Percentiles rank a stretch among this genome's conserved stretches.
Evolutionary conservation across 305 asterid genomes (phyloP).

Genomic region (Fraxinus sp.): DNA sequence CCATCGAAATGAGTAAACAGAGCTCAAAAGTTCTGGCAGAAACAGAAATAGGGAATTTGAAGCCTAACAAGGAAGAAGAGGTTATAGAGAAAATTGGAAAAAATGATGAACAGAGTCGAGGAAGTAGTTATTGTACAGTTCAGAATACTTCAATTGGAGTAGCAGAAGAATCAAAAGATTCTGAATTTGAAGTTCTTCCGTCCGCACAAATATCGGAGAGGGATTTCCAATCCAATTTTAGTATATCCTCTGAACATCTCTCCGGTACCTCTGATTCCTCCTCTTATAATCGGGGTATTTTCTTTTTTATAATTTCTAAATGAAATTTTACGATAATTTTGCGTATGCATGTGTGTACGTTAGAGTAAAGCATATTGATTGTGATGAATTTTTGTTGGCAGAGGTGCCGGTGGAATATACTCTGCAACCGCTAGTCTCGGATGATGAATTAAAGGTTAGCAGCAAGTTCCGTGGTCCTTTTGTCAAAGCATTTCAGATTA

Average conservation of each 20-base stretch:
- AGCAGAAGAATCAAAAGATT: conserved; percentile 26
- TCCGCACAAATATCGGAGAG: conserved; percentile 30
- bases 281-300: background rate
- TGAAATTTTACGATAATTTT: background rate
- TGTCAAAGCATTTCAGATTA: background rate
- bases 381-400: conserved; percentile 30
- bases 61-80: conserved; percentile 22
- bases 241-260: conserved; percentile 40
- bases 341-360: conserved; percentile 13
- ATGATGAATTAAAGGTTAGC: conserved; percentile 51
- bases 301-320: background rate
- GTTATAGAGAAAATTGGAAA: conserved; percentile 21
- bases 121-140: conserved; percentile 30
- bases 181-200: conserved; percentile 42
- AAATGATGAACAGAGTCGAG: conserved; percentile 31
- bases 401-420: conserved; percentile 67
- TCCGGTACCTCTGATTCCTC: conserved; percentile 38
- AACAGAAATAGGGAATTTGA: conserved; percentile 21
- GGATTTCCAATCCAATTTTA: conserved; percentile 35
- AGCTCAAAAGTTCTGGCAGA: conserved; percentile 26
- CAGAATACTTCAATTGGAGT: conserved; percentile 21
- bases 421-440: conserved; percentile 38
- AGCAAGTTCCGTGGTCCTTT: background rate
- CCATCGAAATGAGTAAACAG: conserved; percentile 43
- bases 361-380: conserved; percentile 12